Percentiles rank a stretch among this genome's conserved stretches.
Conservation (phyloP, 1,284 basidiomycete genomes). For the Baeospora myosura region DNA sequence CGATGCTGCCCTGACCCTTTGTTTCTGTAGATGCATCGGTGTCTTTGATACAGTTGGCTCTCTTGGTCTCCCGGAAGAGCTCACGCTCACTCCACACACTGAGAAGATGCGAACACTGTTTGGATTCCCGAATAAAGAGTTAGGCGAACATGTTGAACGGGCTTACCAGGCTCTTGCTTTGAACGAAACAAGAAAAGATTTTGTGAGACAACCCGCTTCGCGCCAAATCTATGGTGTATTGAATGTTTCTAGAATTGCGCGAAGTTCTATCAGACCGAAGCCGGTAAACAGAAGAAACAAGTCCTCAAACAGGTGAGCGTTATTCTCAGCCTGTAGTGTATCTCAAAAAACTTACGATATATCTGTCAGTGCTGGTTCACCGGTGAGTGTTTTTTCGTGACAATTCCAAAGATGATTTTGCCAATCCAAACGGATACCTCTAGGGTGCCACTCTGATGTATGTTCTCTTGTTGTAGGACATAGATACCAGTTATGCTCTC, state of each 20-base stretch:
- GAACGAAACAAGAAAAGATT: constrained; percentile 57
- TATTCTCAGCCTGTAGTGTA: not conserved
- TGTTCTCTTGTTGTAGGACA: too few relatives aligned
- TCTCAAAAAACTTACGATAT: constrained; percentile 7
- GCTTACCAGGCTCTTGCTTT: constrained; percentile 64
- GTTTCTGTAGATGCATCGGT: constrained; percentile 47
- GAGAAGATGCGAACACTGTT: constrained; percentile 41
- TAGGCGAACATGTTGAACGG: constrained; percentile 56
- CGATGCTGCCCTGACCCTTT: constrained; percentile 5
- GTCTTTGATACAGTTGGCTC: constrained; percentile 71
- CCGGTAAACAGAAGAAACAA: constrained; percentile 46
- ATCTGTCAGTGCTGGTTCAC: constrained; percentile 58
- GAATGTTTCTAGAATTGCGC: constrained; percentile 40
- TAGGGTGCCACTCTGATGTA: too few relatives aligned
- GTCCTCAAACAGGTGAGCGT: constrained; percentile 55
- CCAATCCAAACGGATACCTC: too few relatives aligned
- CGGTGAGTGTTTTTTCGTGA: too few relatives aligned
- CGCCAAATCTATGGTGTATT: not conserved
- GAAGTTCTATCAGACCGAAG: constrained; percentile 53
- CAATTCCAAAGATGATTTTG: too few relatives aligned
- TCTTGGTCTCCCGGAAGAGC: constrained; percentile 58
- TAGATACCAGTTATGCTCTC: too few relatives aligned
- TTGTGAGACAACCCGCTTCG: constrained; percentile 35
- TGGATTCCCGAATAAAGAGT: constrained; percentile 50
- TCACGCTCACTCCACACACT: constrained; percentile 39